Evolutionary conservation across 2,329 filamentous ascomycete species (phyloP), one percentile per base, ranked within the genome.

Genomic region (Davidsoniella neocaledoniae): DNA sequence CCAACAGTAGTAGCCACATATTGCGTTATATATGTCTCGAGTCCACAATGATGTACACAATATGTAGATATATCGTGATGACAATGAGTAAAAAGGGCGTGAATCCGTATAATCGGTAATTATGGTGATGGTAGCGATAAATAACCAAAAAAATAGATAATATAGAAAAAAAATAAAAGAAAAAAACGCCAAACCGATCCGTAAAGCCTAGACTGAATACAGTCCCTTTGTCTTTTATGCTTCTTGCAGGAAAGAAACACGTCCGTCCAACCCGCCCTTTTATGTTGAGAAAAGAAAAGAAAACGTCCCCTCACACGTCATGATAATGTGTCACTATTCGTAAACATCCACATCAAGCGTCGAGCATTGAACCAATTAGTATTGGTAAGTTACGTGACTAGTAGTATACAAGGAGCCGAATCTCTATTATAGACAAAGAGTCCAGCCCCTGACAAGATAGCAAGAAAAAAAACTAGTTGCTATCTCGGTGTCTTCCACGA

Each of bases 161-260:
- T 25, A 26, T 1, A 5, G n/a, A 42, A 33, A 41, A 21, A 39
- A 26, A 40, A 42, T 10, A 40, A 44, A 44, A 45, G 25, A 12
- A 50, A 4, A 17, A 50, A 50, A 46, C 37, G 49, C 49, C 23
- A 46, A 43, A 50, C 49, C 49, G 43, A 50, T 46, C 43, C 49
- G 37, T 36, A 37, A 42, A 44, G 41, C 48, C 48, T 45, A 23
- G 48, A 49, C 48, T 49, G 43, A 16, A 49, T 49, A 49, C 37
- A 44, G 48, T 49, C 29, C 29, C 29, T 12, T 33, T 33, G 29
- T 33, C 29, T 33, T 33, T 33, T 33, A 29, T 33, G 29, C 12
- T 33, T 33, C 29, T 33, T 33, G 9, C 29, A 33, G 1, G 29
- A 33, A 33, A 33, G 29, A 33, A 33, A 33, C 29, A 33, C 8